Evolutionary conservation across 1,284 basidiomycete species (phyloP).

Genomic region (Veloporphyrellus conicus): DNA sequence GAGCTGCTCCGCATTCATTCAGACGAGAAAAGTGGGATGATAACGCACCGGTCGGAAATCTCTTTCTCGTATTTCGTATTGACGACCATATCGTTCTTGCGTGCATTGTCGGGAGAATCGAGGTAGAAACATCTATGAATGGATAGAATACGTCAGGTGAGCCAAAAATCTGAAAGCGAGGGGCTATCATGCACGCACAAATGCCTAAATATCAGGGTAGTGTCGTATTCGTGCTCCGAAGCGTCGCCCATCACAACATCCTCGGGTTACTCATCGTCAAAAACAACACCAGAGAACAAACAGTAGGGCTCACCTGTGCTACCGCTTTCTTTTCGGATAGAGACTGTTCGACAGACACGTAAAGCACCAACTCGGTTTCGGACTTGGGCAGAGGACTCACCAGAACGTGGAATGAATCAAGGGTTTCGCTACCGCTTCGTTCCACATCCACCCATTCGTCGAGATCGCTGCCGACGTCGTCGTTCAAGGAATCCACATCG

Average conservation of each 20-base stretch:
- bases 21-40: not conserved
- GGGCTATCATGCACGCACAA: conserved; percentile 47
- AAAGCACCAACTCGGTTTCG: not conserved
- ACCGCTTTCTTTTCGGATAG: conserved; percentile 7
- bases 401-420: conserved; percentile 26
- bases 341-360: conserved; percentile 13
- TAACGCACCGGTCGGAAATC: conserved; percentile 50
- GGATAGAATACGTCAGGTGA: not conserved
- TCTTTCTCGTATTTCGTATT: conserved; percentile 53
- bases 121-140: conserved; percentile 75
- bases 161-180: not conserved
- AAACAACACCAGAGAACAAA: not conserved
- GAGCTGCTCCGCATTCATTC: not conserved
- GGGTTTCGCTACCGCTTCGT: conserved; percentile 18
- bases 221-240: conserved; percentile 72
- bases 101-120: conserved; percentile 74
- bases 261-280: conserved; percentile 15
- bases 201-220: conserved; percentile 71
- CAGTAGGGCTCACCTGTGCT: conserved; percentile 10
- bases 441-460: conserved; percentile 32
- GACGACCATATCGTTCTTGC: conserved; percentile 54
- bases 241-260: conserved; percentile 65
- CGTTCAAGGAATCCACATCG: conserved; percentile 69
- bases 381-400: conserved; percentile 8
- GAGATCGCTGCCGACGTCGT: conserved; percentile 42